Evolutionary conservation across 129 eudicot genomes (phyloP).

Genomic region (Tanacetum coccineum): DNA sequence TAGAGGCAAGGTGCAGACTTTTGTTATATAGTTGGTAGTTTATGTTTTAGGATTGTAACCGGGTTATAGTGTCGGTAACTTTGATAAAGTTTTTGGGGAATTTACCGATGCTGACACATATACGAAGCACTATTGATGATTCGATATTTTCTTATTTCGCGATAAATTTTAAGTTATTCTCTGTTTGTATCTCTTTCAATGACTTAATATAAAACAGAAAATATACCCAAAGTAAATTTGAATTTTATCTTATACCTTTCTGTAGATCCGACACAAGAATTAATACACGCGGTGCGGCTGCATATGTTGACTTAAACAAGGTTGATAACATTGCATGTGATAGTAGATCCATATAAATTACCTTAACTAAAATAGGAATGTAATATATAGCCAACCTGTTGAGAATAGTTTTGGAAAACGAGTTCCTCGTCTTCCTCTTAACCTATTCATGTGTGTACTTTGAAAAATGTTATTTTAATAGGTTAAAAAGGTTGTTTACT

Average conservation of each 20-base stretch:
- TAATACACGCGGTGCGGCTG: slow-evolving; percentile 77
- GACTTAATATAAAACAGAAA: neutral
- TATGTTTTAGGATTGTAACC: too few species aligned
- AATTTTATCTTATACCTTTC: neutral
- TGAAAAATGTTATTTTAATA: too few species aligned
- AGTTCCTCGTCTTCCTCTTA: too few species aligned
- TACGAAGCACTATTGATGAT: too few species aligned
- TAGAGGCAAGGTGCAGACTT: too few species aligned
- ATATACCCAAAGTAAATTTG: neutral
- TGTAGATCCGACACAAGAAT: slow-evolving; percentile 83
- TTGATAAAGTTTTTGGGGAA: too few species aligned
- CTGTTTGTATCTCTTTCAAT: neutral
- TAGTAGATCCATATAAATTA: slow-evolving; percentile 76
- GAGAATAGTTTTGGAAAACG: slow-evolving; percentile 92
- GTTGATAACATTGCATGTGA: too few species aligned
- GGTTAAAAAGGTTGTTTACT: too few species aligned
- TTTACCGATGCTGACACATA: too few species aligned
- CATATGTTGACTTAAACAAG: slow-evolving; percentile 81
- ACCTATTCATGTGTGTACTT: too few species aligned
- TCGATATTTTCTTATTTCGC: slow-evolving; percentile 76
- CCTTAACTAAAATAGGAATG: slow-evolving; percentile 54
- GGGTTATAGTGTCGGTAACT: too few species aligned
- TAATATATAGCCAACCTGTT: slow-evolving; percentile 39
- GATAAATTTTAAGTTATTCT: slow-evolving; percentile 65
- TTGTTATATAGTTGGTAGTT: too few species aligned